Evolutionary conservation across 2,329 filamentous ascomycete genomes (phyloP), one percentile per base, ranked within the genome.

Genomic region (Spiromastix sp.): DNA sequence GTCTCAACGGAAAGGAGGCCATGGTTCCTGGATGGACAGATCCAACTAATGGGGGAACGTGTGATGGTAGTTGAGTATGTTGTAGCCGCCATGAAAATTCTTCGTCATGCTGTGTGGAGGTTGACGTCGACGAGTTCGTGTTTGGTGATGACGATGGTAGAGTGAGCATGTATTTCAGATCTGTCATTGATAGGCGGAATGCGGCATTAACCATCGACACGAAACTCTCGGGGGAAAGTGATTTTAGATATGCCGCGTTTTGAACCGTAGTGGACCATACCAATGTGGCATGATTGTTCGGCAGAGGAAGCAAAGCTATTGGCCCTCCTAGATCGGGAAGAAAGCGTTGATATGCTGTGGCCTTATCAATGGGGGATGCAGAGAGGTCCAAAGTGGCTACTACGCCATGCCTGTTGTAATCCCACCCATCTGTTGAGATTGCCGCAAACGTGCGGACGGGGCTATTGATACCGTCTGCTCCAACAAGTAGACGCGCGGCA

Each of bases 251-350:
- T 0, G 81, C 71, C 1, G 89, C 91, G 41, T 85, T 78, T 36
- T 77, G 70, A 0, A 86, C 81, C 0, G 84, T 91, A 1, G 87
- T 96, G 4, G 86, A 93, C 91, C 91, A 98, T 12, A 98, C 91
- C 4, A 98, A 68, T 1, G 85, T 87, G 4, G 87, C 80, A 54
- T 76, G 73, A 44, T 83, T 81, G 13, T 83, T 82, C 0, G 91
- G 91, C 6, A 98, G 67, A 1, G 91, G 91, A 2, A 98, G 74
- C 63, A 96, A 78, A 12, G 91, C 91, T 34, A 96, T 77, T 0
- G 91, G 91, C 0, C 91, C 91, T 0, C 64, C 63, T 4, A 67
- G 51, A 4, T 84, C 85, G 3, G 91, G 91, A 10, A 98, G 68
- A 64, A 98, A 98, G 36, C 91, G 78, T 62, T 98, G 91, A 57